phyloP scores from a whole-genome alignment of 2,329 filamentous ascomycete genomes.

The Microcyclospora pomicola region DNA sequence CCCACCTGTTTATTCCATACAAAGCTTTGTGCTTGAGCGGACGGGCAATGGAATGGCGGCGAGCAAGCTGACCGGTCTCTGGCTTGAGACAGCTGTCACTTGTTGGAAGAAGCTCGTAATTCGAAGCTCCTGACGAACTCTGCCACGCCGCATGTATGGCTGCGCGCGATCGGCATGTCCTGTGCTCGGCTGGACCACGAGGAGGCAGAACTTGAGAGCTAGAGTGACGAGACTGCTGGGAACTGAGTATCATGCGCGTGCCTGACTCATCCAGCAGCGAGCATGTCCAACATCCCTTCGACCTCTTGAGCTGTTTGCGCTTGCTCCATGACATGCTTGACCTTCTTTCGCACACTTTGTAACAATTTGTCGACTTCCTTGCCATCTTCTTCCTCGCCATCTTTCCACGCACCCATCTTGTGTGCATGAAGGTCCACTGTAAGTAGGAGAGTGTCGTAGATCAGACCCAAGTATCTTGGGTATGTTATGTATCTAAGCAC shows the following conservation, averaged over 20 bases:
- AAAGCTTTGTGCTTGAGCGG: no score
- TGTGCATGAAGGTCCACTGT: conserved; percentile 79
- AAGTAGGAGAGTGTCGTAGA: conserved; percentile 69
- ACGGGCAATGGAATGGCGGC: no score
- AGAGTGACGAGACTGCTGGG: no score
- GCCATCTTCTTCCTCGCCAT: conserved; percentile 13
- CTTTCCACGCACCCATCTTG: conserved; percentile 44
- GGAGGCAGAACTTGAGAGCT: no score
- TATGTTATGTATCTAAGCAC: conserved; percentile 67
- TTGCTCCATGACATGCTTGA: conserved; percentile 65
- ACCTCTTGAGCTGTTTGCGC: conserved; percentile 73
- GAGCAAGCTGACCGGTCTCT: no score
- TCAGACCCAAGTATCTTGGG: conserved; percentile 65
- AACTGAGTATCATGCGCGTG: no score
- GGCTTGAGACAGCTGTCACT: no score
- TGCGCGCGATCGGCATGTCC: background rate
- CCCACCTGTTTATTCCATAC: no score
- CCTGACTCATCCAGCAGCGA: conserved; percentile 38
- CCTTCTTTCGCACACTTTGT: conserved; percentile 52
- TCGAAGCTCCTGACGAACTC: background rate
- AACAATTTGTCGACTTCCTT: conserved; percentile 45
- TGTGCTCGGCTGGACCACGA: no score
- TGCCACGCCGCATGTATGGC: background rate
- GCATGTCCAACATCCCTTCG: conserved; percentile 74
- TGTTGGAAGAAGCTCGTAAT: no score